Evolutionary conservation across 2,329 filamentous ascomycete genomes (phyloP).

Genomic region (Chaetoscypha palmicola): DNA sequence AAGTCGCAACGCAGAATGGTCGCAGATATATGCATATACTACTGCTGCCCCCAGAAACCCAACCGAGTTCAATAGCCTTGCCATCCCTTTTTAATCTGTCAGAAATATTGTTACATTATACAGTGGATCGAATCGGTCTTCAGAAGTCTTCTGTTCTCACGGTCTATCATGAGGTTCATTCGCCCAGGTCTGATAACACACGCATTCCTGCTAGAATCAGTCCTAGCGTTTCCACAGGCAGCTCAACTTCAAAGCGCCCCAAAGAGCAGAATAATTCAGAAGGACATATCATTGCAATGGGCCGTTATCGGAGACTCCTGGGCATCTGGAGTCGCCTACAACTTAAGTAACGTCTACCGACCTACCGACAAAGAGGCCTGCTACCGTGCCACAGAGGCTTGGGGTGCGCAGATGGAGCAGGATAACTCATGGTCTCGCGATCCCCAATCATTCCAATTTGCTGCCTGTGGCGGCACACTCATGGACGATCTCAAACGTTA

Average conservation of each 20-base stretch:
- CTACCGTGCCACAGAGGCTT: conserved; percentile 3
- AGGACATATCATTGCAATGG: neutral
- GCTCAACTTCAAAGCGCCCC: neutral
- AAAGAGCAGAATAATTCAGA: neutral
- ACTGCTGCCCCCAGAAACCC: neutral
- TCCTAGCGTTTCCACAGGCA: neutral
- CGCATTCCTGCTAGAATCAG: neutral
- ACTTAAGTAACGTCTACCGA: neutral
- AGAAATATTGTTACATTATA: too few species aligned
- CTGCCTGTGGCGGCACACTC: conserved; percentile 4
- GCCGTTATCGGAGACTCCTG: conserved; percentile 4
- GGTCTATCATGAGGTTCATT: neutral
- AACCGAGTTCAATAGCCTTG: neutral
- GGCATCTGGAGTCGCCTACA: conserved; percentile 8
- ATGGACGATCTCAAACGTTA: conserved; percentile 6
- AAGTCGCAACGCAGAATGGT: too few species aligned
- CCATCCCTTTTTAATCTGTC: neutral
- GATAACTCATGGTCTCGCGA: neutral
- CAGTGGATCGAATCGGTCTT: too few species aligned
- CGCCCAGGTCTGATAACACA: neutral
- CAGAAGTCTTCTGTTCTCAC: too few species aligned
- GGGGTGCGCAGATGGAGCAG: neutral
- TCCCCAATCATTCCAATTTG: conserved; percentile 2
- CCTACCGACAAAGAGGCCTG: neutral
- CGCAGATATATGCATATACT: neutral